A percentile compares a stretch with the other conserved stretches of the same genome.
Evolutionary conservation across 257 asterid genomes (phyloP).

Genomic region (Nicotiana undulata): DNA sequence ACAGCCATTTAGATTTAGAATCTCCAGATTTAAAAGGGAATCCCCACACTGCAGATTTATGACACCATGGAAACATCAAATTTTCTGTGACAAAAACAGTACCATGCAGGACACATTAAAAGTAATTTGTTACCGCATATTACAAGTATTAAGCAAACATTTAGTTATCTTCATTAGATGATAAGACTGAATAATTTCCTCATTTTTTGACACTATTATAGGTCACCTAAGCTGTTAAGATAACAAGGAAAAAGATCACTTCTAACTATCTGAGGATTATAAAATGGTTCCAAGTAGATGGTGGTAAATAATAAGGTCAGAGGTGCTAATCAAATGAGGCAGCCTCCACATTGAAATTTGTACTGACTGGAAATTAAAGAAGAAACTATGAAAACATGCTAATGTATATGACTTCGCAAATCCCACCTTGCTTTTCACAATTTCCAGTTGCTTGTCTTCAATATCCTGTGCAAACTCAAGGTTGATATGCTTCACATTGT

Average conservation of each 20-base stretch:
- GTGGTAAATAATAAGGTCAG: not conserved
- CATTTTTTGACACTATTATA: not conserved
- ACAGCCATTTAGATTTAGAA: slow-evolving; percentile 86
- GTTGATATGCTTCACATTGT: slow-evolving; percentile 72
- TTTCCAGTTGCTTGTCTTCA: slow-evolving; percentile 73
- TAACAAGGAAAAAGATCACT: not conserved
- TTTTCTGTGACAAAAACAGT: not conserved
- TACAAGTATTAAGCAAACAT: not conserved
- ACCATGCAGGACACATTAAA: not conserved
- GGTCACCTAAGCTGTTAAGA: not conserved
- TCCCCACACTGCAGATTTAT: slow-evolving; percentile 44
- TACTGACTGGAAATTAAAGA: not conserved
- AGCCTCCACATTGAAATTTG: not conserved
- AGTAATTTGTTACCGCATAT: not conserved
- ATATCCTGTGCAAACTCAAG: slow-evolving; percentile 85
- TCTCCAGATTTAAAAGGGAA: slow-evolving; percentile 45
- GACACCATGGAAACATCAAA: not conserved
- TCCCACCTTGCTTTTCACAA: slow-evolving; percentile 55
- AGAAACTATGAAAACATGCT: not conserved
- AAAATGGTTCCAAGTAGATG: not conserved
- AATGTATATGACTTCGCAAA: not conserved
- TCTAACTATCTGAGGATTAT: not conserved
- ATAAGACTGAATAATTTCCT: not conserved
- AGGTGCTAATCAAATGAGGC: not conserved
- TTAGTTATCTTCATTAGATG: not conserved